Conservation (phyloP, 331 rosid species). For the Saraca asoca region DNA sequence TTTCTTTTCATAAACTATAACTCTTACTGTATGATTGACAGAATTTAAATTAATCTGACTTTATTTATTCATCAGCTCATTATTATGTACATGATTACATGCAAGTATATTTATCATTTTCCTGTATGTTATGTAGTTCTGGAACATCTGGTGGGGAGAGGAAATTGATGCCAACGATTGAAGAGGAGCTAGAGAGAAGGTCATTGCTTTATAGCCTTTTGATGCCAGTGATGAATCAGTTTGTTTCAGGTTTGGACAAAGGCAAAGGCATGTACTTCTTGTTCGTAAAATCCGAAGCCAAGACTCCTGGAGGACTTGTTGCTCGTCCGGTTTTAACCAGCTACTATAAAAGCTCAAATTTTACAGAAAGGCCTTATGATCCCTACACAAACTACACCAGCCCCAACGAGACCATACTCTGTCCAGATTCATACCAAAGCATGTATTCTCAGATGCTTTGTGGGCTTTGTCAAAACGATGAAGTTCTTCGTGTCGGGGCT, state of each 20-base stretch:
- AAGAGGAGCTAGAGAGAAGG: constrained; percentile 53
- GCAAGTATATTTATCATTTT: background rate
- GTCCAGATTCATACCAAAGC: constrained; percentile 56
- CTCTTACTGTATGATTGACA: no score
- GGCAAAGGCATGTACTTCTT: constrained; percentile 67
- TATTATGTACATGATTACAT: no score
- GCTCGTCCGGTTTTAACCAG: constrained; percentile 64
- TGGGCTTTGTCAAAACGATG: constrained; percentile 47
- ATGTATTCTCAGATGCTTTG: constrained; percentile 69
- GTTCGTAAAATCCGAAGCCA: constrained; percentile 57
- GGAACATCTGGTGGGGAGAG: constrained; percentile 75
- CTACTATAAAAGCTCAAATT: constrained; percentile 55
- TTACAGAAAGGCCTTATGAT: constrained; percentile 34
- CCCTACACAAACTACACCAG: constrained; percentile 56
- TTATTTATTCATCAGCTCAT: no score
- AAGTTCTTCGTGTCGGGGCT: constrained; percentile 64
- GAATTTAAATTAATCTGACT: no score
- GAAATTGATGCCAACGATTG: constrained; percentile 62
- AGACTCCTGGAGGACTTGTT: constrained; percentile 52
- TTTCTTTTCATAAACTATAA: no score
- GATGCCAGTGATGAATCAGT: constrained; percentile 63
- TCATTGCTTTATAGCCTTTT: constrained; percentile 46
- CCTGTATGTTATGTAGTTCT: constrained; percentile 38
- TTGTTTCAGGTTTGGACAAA: constrained; percentile 49
- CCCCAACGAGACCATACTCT: constrained; percentile 59